Base-by-base conservation (phyloP, 2,329 filamentous ascomycete species). In the Hypoxylon sp. region DNA sequence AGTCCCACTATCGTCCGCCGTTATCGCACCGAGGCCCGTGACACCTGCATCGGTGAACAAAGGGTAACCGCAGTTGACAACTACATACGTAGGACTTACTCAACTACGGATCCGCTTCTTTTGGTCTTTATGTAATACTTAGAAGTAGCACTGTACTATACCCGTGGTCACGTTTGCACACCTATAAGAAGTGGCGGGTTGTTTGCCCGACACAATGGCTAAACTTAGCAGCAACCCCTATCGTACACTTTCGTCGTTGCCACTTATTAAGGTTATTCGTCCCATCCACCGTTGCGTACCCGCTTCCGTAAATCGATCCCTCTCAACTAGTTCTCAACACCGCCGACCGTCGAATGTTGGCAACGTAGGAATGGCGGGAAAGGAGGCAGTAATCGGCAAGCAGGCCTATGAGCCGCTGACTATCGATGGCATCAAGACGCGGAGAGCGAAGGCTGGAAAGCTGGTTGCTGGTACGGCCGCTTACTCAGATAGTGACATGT, bases 381-480 rank as follows among this genome's bases (percentile, higher is more conserved):
- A 70, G 11, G 70, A 72, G 25, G 54, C 71, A 14, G 32, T 48
- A 14, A 63, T 70, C 25, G 73, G 71, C 23, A 46, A 67, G 21
- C 71, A 67, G 61, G 69, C 73, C 23, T 46, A 59, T 21, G 72
- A 75, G 58, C 74, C 71, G 16, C 60, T 93, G 74, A 89, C 88
- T 45, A 78, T 93, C 75, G 85, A 89, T 71, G 88, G 88, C 65
- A 88, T 97, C 61, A 78, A 86, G 57, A 87, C 87, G 39, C 84
- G 91, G 71, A 87, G 95, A 51, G 86, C 85, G 66, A 92, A 91
- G 74, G 86, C 88, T n/a, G 91, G 90, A 2, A 89, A 87, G 73
- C 83, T 96, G 39, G 84, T 91, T 68, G 92, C 90, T 16, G 91
- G 91, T 37, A 87, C 93, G 48, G 95, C 94, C 30, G 92, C 93